Evolutionary conservation across 2,329 filamentous ascomycete species (phyloP).

Genomic region (Dactylonectria macrodidyma): DNA sequence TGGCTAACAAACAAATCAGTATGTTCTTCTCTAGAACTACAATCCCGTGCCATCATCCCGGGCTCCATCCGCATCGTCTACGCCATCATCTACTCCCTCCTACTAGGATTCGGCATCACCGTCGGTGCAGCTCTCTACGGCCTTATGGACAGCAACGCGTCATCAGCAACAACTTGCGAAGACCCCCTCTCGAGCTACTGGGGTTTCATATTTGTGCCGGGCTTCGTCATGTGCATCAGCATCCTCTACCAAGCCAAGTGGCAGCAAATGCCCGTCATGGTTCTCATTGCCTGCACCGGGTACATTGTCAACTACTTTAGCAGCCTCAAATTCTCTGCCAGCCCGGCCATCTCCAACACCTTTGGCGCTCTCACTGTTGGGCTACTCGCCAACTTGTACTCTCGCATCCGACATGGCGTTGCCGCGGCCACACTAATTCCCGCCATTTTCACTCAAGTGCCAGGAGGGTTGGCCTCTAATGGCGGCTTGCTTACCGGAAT

Average conservation of each 20-base stretch:
- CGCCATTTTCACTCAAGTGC: conserved; percentile 65
- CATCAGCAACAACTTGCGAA: conserved; percentile 58
- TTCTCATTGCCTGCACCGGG: conserved; percentile 79
- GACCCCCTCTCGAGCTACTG: conserved; percentile 59
- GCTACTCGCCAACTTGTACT: conserved; percentile 83
- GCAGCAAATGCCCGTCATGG: conserved; percentile 85
- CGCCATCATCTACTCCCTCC: conserved; percentile 80
- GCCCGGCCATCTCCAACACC: conserved; percentile 83
- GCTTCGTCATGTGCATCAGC: conserved; percentile 81
- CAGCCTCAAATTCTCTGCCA: conserved; percentile 74
- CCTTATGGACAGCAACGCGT: conserved; percentile 69
- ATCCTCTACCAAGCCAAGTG: conserved; percentile 87
- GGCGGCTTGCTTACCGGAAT: conserved; percentile 63
- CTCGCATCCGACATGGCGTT: conserved; percentile 68
- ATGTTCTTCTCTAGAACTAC: conserved; percentile 72
- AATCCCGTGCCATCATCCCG: conserved; percentile 78
- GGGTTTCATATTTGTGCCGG: conserved; percentile 80
- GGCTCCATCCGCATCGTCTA: conserved; percentile 83
- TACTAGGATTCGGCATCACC: conserved; percentile 81
- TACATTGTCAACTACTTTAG: conserved; percentile 85
- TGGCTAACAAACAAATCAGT: conserved; percentile 43
- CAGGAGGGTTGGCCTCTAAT: conserved; percentile 63
- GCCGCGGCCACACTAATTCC: conserved; percentile 63
- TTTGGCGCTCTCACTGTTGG: conserved; percentile 84
- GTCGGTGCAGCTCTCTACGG: conserved; percentile 77